Evolutionary conservation across 2,329 filamentous ascomycete genomes (phyloP).

Genomic region (Akanthomyces lecanii): DNA sequence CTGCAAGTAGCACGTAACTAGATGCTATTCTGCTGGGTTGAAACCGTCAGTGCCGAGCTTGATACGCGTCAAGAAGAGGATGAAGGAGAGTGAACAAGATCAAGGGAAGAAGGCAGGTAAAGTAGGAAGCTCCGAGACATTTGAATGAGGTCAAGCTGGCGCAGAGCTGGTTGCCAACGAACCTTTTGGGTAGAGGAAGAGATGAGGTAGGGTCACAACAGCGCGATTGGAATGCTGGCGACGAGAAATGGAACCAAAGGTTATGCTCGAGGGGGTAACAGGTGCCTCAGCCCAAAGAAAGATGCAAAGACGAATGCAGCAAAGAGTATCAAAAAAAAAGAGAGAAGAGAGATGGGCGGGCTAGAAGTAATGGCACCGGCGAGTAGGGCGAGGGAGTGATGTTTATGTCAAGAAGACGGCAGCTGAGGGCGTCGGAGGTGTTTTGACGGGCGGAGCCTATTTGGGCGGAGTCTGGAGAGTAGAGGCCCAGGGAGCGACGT

Average conservation of each 20-base stretch:
- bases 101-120: conserved; percentile 17
- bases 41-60: conserved; percentile 1
- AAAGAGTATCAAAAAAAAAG: conserved; percentile 15
- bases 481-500: conserved; percentile 12
- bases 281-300: conserved; percentile 25
- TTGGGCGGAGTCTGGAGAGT: conserved; percentile 11
- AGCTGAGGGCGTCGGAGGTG: conserved; percentile 20
- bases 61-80: conserved; percentile 10
- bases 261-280: conserved; percentile 6
- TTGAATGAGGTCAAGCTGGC: conserved; percentile 19
- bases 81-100: conserved; percentile 3
- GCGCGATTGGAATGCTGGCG: conserved; percentile 35
- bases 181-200: conserved; percentile 33
- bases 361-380: conserved; percentile 18
- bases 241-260: conserved; percentile 22
- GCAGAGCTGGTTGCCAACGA: conserved; percentile 26
- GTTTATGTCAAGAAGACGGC: conserved; percentile 18
- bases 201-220: conserved; percentile 31
- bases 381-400: conserved; percentile 17
- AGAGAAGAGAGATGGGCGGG: conserved; percentile 21
- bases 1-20: conserved; percentile 15
- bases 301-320: conserved; percentile 19
- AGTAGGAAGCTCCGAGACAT: conserved; percentile 29
- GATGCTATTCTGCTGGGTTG: conserved; percentile 11
- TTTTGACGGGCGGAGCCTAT: conserved; percentile 20